Conservation (phyloP, 108 stramenopile species). For the Cylindrotheca fusiformis region DNA sequence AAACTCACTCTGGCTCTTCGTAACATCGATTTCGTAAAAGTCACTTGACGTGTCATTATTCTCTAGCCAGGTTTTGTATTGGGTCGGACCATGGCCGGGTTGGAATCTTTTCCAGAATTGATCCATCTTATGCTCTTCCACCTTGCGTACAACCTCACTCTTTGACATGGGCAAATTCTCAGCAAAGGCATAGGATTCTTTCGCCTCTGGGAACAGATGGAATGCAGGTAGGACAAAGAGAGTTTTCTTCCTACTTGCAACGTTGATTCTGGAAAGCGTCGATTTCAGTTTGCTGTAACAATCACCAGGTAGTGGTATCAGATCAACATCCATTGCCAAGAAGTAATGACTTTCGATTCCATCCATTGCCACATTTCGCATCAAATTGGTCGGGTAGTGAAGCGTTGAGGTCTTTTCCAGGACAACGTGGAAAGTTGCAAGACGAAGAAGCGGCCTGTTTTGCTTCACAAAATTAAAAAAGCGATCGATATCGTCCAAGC, state of each 20-base stretch:
- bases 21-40: not conserved
- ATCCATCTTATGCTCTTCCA: not conserved
- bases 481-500: not conserved
- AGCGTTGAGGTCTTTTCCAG: not conserved
- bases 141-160: not conserved
- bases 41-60: not conserved
- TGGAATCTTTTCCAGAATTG: not conserved
- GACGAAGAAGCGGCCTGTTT: not conserved
- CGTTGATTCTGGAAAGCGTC: not conserved
- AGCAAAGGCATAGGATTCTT: not conserved
- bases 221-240: conserved; percentile 19
- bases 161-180: not conserved
- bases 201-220: not conserved
- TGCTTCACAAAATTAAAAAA: not conserved
- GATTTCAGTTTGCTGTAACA: not conserved
- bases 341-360: conserved; percentile 20
- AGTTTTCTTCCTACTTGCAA: not conserved
- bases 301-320: conserved; percentile 1
- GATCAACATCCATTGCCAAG: conserved; percentile 25
- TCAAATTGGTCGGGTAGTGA: conserved; percentile 18
- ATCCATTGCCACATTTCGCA: conserved; percentile 29
- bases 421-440: conserved; percentile 2
- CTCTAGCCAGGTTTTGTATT: not conserved
- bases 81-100: not conserved
- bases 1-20: not conserved